A percentile compares a stretch with the other conserved stretches of the same genome.
These are phyloP conservation scores for Talinum fruticosum DNA, from an alignment of 148 eudicot genomes.

Conservation along the genomic window DNA sequence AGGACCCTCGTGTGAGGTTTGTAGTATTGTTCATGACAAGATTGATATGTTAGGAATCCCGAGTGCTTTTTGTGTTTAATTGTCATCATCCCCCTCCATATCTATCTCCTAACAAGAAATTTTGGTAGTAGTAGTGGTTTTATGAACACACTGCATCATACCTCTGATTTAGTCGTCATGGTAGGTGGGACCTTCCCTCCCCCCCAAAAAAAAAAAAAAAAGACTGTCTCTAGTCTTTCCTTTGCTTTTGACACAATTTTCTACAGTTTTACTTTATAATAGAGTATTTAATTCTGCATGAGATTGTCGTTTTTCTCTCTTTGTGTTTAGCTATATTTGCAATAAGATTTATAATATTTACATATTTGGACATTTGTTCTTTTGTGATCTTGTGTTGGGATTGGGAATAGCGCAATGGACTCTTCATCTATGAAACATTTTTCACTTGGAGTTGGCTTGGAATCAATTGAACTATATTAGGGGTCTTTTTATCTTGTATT, in stretches of 20 bases:
- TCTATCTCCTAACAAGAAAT: not conserved
- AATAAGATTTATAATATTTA: not conserved
- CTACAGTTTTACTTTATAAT: not conserved
- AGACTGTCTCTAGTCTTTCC: too few relatives aligned
- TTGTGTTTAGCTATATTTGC: not conserved
- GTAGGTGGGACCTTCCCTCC: too few relatives aligned
- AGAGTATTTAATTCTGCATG: too few relatives aligned
- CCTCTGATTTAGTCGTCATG: not conserved
- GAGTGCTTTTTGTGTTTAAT: not conserved
- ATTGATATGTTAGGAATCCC: not conserved
- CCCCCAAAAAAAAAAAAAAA: too few relatives aligned
- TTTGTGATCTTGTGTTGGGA: not conserved
- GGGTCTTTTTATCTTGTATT: not conserved
- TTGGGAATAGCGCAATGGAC: not conserved
- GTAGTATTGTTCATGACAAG: not conserved
- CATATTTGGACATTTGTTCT: not conserved
- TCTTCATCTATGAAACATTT: not conserved
- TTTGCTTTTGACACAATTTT: not conserved
- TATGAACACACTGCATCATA: not conserved
- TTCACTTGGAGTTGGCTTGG: not conserved
- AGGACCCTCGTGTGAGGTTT: not conserved
- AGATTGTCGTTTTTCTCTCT: too few relatives aligned
- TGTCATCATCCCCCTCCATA: not conserved
- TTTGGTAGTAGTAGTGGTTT: not conserved
- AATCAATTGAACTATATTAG: too few relatives aligned